phyloP scores from a whole-genome alignment of 768 basidiomycete species.

The Boletus insuetus region DNA sequence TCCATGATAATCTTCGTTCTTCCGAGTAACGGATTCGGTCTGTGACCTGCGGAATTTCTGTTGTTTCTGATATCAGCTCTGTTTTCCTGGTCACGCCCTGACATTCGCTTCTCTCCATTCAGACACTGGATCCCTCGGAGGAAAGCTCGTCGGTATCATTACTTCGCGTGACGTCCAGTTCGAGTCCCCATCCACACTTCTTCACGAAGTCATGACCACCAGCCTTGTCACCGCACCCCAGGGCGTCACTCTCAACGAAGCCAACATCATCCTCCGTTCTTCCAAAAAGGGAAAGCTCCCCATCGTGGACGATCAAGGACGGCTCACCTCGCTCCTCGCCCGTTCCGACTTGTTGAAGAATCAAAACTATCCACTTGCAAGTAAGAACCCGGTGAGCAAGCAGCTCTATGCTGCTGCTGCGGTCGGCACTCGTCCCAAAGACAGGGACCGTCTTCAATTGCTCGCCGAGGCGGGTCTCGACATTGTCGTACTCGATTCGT shows the following conservation, averaged over 20 bases:
- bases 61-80: conserved; percentile 14
- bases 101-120: conserved; percentile 17
- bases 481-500: conserved; percentile 92
- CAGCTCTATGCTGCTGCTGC: conserved; percentile 97
- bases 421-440: conserved; percentile 87
- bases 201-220: conserved; percentile 87
- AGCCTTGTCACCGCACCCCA: conserved; percentile 80
- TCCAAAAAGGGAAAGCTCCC: conserved; percentile 99
- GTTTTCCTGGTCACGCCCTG: conserved; percentile 12
- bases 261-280: conserved; percentile 91
- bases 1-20: conserved; percentile 83
- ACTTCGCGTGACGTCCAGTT: conserved; percentile 97
- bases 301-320: conserved; percentile 63
- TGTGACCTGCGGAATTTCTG: conserved; percentile 69
- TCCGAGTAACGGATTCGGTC: conserved; percentile 66
- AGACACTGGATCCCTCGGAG: conserved; percentile 87
- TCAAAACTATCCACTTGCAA: conserved; percentile 92
- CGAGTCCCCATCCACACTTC: conserved; percentile 59
- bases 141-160: conserved; percentile 94
- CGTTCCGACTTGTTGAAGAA: conserved; percentile 98
- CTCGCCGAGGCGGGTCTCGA: conserved; percentile 95
- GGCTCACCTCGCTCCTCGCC: conserved; percentile 81
- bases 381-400: conserved; percentile 86
- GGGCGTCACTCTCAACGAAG: conserved; percentile 88
- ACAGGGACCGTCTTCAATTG: conserved; percentile 78